Evolutionary conservation across 345 rosid genomes (phyloP).

Genomic region (Balakata baccata): DNA sequence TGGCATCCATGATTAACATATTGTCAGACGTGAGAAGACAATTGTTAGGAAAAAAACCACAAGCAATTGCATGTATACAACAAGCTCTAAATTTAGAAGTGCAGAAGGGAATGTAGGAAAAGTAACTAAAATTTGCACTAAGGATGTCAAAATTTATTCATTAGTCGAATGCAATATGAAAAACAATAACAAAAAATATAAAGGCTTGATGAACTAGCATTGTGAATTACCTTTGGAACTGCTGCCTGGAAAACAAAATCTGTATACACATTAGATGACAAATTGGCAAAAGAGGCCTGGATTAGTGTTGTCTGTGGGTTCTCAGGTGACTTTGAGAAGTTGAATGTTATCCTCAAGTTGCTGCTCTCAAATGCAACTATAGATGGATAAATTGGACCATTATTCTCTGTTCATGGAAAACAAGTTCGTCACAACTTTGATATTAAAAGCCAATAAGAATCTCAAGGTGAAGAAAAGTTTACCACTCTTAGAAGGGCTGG

Average conservation of each 20-base stretch:
- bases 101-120: not conserved
- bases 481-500: constrained; percentile 65
- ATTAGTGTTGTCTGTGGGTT: constrained; percentile 63
- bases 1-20: not conserved
- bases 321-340: constrained; percentile 73
- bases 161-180: not conserved
- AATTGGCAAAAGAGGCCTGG: constrained; percentile 70
- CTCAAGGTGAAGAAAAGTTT: constrained; percentile 19
- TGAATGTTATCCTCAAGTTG: constrained; percentile 68
- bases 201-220: constrained; percentile 6
- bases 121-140: not conserved
- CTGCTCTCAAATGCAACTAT: constrained; percentile 81
- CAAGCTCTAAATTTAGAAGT: not conserved
- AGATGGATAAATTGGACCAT: constrained; percentile 72
- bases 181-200: not conserved
- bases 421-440: constrained; percentile 16
- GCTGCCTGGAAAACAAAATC: constrained; percentile 97
- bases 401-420: constrained; percentile 51
- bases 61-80: not conserved
- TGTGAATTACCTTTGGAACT: constrained; percentile 80
- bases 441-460: constrained; percentile 17
- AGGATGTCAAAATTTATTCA: not conserved
- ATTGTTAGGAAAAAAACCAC: not conserved
- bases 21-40: not conserved
- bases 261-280: constrained; percentile 55